Evolutionary conservation across 2,329 filamentous ascomycete species (phyloP), one percentile per base, ranked within the genome.

Genomic region (Dactylellina sp.): DNA sequence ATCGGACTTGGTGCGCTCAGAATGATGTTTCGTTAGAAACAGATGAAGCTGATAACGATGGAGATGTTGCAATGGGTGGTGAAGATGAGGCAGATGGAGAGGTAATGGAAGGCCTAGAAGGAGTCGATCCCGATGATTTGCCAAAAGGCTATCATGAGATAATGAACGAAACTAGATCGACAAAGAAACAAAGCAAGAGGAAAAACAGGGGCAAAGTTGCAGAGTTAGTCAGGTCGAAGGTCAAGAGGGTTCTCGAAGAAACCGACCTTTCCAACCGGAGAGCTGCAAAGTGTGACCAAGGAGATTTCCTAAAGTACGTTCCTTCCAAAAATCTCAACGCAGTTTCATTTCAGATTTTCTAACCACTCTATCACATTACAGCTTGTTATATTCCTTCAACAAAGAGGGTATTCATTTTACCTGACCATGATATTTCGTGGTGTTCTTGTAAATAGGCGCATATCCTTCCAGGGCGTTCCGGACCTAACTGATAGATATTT

Each of bases 371-470:
- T 7, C 42, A 12, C 24, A 16, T 47, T 57, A 2, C 32, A 78
- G 71, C 59, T 16, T 79, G 35, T 47, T 79, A 40, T 86, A 84
- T 77, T 90, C 91, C 1, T 97, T 97, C 81, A 97, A 97, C 80
- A 88, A 92, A 77, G 92, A 96, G 80, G 92, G 92, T 25, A 94
- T 98, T 71, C 94, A 97, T 83, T 98, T 98, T 40, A 78, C 70
- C 42, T 79, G 75, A 59, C 14, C 47, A 59, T 32, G 20, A 16
- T 32, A 32, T 12, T 50, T 52, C 52, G 14, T 2, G 11, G 7
- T 18, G 9, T 6, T 20, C 42, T 46, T 55, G 50, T 55, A 55
- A 39, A 55, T 55, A 55, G 32, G 50, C 50, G 50, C 22, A 55
- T 37, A 20, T 39, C 7, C 2, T 55, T 9, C 28, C 22, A 25